phyloP scores from a whole-genome alignment of 2,329 filamentous ascomycete genomes.

The Colletotrichum sp. region DNA sequence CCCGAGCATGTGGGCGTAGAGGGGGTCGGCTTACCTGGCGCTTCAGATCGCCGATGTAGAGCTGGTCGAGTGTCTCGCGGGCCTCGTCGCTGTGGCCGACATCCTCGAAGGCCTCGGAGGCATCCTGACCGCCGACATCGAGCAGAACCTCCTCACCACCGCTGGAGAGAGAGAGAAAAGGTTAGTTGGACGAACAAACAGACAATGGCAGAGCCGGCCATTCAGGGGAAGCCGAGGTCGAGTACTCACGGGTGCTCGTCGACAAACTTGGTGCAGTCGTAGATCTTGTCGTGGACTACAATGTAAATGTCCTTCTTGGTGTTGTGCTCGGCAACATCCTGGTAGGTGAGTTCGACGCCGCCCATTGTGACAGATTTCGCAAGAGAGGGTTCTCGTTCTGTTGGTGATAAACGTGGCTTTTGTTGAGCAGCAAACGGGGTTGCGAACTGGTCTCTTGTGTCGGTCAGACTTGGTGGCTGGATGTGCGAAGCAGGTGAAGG shows the following conservation, averaged over 20 bases:
- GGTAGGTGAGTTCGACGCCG: constrained; percentile 68
- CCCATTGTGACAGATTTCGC: constrained; percentile 22
- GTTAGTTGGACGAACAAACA: not conserved
- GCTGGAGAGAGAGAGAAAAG: constrained; percentile 51
- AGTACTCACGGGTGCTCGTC: constrained; percentile 88
- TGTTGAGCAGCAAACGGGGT: not conserved
- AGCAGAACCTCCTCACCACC: constrained; percentile 98
- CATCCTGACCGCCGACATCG: constrained; percentile 94
- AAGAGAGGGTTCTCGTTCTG: not conserved
- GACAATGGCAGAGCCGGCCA: not conserved
- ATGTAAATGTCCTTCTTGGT: constrained; percentile 93
- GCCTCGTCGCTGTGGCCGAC: constrained; percentile 99
- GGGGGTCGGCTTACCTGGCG: constrained; percentile 65
- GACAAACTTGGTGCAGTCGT: constrained; percentile 85
- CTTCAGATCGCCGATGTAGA: constrained; percentile 80
- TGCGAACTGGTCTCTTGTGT: not conserved
- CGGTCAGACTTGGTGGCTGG: not conserved
- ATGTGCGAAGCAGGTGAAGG: not conserved
- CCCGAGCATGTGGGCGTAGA: not conserved
- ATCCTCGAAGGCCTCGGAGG: constrained; percentile 98
- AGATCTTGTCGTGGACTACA: constrained; percentile 96
- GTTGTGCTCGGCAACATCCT: constrained; percentile 84
- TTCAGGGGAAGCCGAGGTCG: not conserved
- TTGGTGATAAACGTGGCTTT: constrained; percentile 11
- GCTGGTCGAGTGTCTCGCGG: constrained; percentile 84